Conservation (phyloP, 805 yeast genomes). For the Schizosaccharomyces lindneri region DNA sequence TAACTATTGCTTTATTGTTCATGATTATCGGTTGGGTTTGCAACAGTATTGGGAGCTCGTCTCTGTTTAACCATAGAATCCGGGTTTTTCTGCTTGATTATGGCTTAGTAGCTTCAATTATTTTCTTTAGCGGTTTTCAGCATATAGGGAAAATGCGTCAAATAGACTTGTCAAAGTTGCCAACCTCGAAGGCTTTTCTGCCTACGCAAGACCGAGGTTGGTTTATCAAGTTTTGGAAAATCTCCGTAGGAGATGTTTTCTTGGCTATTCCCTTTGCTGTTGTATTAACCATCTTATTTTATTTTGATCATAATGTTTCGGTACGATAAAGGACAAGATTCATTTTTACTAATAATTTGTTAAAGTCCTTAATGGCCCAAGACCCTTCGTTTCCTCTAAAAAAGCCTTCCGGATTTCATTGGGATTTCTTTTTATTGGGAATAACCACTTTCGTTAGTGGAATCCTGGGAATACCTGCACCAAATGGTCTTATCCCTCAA, state of each 20-base stretch:
- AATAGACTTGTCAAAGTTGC: constrained; percentile 35
- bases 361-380: constrained; percentile 60
- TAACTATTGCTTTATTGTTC: constrained; percentile 53
- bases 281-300: constrained; percentile 58
- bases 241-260: constrained; percentile 51
- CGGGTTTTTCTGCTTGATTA: constrained; percentile 65
- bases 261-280: constrained; percentile 84
- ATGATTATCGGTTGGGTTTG: constrained; percentile 47
- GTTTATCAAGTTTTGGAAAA: constrained; percentile 59
- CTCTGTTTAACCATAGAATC: constrained; percentile 34
- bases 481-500: constrained; percentile 90
- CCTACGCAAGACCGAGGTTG: constrained; percentile 40
- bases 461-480: constrained; percentile 75
- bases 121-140: constrained; percentile 80
- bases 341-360: background rate
- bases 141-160: constrained; percentile 53
- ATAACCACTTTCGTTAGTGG: constrained; percentile 74
- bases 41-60: constrained; percentile 30
- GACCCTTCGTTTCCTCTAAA: constrained; percentile 51
- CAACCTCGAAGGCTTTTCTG: constrained; percentile 43
- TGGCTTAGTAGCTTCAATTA: constrained; percentile 57
- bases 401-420: constrained; percentile 80
- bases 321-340: background rate
- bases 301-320: constrained; percentile 88
- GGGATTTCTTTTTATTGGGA: constrained; percentile 70